Base-by-base conservation (phyloP, 78 protist species). In the Bodo saltans region DNA sequence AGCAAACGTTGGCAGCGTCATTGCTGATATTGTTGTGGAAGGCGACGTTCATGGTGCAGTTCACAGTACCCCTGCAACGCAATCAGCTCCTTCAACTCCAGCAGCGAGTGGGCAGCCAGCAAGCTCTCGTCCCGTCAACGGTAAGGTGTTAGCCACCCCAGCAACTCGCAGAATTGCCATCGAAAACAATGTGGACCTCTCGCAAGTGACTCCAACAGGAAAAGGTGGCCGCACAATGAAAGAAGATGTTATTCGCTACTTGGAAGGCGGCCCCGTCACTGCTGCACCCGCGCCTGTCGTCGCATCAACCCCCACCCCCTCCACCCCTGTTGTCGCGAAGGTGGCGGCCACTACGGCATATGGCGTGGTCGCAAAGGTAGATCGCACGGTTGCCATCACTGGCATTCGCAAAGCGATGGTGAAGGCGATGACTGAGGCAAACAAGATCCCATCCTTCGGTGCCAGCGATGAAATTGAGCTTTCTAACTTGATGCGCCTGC, bases 61-160 rank as follows among this genome's bases (percentile, higher is more conserved):
- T 40, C 2, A 3, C 42, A 38, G 12, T 33, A 2, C 78, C 17
- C 78, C 21, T 0, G 60, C 3, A 0, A 35, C 35, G 34, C 38
- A 3, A 4, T 3, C 32, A n/a, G 26, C 21, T 42, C n/a, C 11
- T 33, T 39, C 70, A 33, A 68, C 1, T 42, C 33, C 1, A 17
- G 38, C 74, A 0, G 85, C 69, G 27, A 67, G 52, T 30, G 73
- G 38, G 17, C 34, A 38, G 30, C n/a, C n/a, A n/a, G n/a, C n/a
- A n/a, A n/a, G n/a, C n/a, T n/a, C n/a, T n/a, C n/a, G n/a, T n/a
- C n/a, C n/a, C n/a, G n/a, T n/a, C n/a, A n/a, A n/a, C n/a, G n/a
- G n/a, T n/a, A 85, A 87, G 82, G 90, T 72, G 27, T 79, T 91
- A 72, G 92, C 96, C 29, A 88, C 96, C 30, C 98, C 98, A 12